Base-by-base conservation (phyloP, 192 early-diverging fungal genomes). In the Coemansia sp. region DNA sequence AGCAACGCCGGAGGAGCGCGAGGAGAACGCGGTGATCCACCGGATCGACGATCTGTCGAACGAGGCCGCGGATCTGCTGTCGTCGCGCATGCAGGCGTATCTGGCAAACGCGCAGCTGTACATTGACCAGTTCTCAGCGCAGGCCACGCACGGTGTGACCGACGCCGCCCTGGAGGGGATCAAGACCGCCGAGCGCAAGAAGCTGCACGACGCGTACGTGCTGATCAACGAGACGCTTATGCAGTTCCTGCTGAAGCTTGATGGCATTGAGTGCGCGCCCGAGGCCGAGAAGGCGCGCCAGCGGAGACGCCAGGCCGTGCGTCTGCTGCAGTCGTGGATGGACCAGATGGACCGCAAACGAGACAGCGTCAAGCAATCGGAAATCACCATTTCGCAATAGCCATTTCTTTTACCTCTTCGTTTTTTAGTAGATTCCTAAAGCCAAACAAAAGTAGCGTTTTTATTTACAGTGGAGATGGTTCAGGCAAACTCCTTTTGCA, bases 201-300 rank as follows among this genome's bases (percentile, higher is more conserved):
- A 85, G 45, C 71, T 92, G 9, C 51, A 85, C 11, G 89, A 92
- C 49, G 61, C 73, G 40, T 88, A 91, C 46, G 73, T 81, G 32
- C 82, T 80, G 51, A 64, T 87, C 28, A 84, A 83, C 32, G 93
- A 95, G 71, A 69, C 82, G 54, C 72, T 95, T 21, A 81, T 95
- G 81, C 92, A 95, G 79, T 71, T 81, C 6, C 62, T 95, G 48
- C 62, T 95, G 9, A 83, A 86, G 25, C 63, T 95, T 23, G 93
- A 95, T 67, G 81, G 84, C 3, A 86, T 93, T 11, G 81, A 73
- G 30, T 88, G 85, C 43, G 83, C 84, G 48, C 76, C 84, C 8
- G 88, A 86, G 2, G 85, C 89, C 56, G 85, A 89, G 24, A 81
- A 82, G 28, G 90, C 90, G 8, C 67, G 93, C 43, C 64, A 82